Conservation (phyloP, 371 early-diverging fungal species). For the Apophysomyces trapeziformis region DNA sequence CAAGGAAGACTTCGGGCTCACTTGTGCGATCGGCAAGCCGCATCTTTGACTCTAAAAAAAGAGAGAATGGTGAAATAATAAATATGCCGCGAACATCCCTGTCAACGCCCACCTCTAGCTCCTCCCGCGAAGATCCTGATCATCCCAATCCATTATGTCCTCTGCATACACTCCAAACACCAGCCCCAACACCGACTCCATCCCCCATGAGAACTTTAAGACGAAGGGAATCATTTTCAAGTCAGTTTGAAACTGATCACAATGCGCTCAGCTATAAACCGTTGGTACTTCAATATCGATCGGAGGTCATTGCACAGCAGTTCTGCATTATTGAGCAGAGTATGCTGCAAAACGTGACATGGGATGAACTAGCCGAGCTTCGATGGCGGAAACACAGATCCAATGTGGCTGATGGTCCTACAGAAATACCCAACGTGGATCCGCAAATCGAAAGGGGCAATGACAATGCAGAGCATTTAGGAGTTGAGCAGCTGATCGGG, state of each 20-base stretch:
- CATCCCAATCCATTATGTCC: constrained; percentile 30
- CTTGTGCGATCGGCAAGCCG: constrained; percentile 6
- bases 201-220: not conserved
- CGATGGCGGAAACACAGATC: constrained; percentile 46
- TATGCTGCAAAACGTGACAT: constrained; percentile 57
- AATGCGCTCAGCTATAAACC: constrained; percentile 33
- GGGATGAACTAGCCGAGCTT: constrained; percentile 63
- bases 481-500: constrained; percentile 42
- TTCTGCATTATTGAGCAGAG: constrained; percentile 59
- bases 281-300: constrained; percentile 40
- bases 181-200: not conserved
- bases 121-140: constrained; percentile 3
- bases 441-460: not conserved
- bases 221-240: not conserved
- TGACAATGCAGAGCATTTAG: constrained; percentile 16
- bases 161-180: constrained; percentile 7
- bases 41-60: constrained; percentile 12
- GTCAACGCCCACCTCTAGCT: constrained; percentile 16
- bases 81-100: constrained; percentile 11
- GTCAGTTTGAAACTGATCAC: not conserved
- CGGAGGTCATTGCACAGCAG: constrained; percentile 53
- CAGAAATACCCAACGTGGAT: constrained; percentile 17
- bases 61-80: not conserved
- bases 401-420: constrained; percentile 14
- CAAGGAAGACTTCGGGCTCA: not conserved